Base-by-base conservation (phyloP, 1,284 basidiomycete species). In the Meira nashicola region DNA sequence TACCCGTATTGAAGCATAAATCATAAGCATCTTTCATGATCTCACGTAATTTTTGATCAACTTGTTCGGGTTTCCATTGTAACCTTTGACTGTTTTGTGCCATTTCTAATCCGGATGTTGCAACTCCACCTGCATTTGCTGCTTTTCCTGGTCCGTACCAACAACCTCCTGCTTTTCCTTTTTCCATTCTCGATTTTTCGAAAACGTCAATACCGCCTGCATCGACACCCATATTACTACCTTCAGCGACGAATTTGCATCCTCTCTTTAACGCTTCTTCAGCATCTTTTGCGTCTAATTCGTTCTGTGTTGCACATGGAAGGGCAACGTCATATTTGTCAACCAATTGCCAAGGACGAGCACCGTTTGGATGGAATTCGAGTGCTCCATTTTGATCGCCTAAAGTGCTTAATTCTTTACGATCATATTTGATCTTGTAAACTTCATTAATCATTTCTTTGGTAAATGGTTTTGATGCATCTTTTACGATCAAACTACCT, bases 261-360 rank as follows among this genome's bases (percentile, higher is more conserved):
- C 88, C 88, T 43, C 86, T 85, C 70, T 84, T 84, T 76, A 89
- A 76, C 66, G 89, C 83, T 9, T 84, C 85, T 79, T 86, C 80
- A 57, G 88, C 88, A 78, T 90, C 88, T 66, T 84, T 84, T 51
- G 81, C 83, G 46, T 83, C 83, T 57, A 89, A 83, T 80, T 90
- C 88, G 81, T 90, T 90, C 80, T 89, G 87, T 25, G 87, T 89
- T 12, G 88, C 88, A 60, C 84, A 86, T 21, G 88, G 88, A 19
- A 89, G 83, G 2, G 87, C 88, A 65, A 89, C 84, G 80, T 89
- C 86, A 63, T 70, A 74, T n/a, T 51, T 58, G 33, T n/a, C 78
- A 64, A 89, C 81, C 50, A 89, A 82, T n/a, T 84, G 85, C 88
- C 88, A 90, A 10, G 88, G 88, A 60, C 87, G 84, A 65, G 82